Percentiles rank a stretch among this genome's conserved stretches.
phyloP scores from a whole-genome alignment of 371 early-diverging fungal species.

The Mucor piriformis region DNA sequence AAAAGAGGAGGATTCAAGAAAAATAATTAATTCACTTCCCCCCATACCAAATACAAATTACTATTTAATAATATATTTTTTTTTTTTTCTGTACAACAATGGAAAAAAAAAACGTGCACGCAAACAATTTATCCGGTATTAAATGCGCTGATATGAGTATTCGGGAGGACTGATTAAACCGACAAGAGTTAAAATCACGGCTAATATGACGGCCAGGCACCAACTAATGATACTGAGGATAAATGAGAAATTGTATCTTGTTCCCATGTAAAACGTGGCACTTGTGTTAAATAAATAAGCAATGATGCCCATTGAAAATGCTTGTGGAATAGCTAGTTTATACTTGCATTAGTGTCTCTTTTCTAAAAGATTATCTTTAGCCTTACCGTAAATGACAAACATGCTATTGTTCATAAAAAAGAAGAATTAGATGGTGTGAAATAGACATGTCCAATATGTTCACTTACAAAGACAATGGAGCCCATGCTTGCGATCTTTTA shows the following conservation, averaged over 20 bases:
- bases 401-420: slow-evolving; percentile 13
- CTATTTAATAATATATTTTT: no score
- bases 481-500: slow-evolving; percentile 48
- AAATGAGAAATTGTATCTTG: slow-evolving; percentile 50
- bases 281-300: slow-evolving; percentile 52
- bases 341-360: background rate
- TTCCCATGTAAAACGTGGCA: slow-evolving; percentile 48
- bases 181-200: slow-evolving; percentile 37
- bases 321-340: slow-evolving; percentile 32
- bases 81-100: background rate
- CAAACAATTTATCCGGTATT: background rate
- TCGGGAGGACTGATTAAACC: slow-evolving; percentile 48
- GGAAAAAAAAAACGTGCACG: background rate
- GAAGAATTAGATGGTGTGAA: no score
- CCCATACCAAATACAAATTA: no score
- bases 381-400: slow-evolving; percentile 30
- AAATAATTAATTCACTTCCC: background rate
- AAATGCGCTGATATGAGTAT: slow-evolving; percentile 37
- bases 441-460: background rate
- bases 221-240: slow-evolving; percentile 50
- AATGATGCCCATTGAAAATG: slow-evolving; percentile 46
- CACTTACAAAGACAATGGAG: slow-evolving; percentile 41
- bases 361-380: background rate
- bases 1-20: slow-evolving; percentile 15
- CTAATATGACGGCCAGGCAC: slow-evolving; percentile 40